Evolutionary conservation across 164 flowering plant genomes (phyloP).

Genomic region (Vitis labrusca): DNA sequence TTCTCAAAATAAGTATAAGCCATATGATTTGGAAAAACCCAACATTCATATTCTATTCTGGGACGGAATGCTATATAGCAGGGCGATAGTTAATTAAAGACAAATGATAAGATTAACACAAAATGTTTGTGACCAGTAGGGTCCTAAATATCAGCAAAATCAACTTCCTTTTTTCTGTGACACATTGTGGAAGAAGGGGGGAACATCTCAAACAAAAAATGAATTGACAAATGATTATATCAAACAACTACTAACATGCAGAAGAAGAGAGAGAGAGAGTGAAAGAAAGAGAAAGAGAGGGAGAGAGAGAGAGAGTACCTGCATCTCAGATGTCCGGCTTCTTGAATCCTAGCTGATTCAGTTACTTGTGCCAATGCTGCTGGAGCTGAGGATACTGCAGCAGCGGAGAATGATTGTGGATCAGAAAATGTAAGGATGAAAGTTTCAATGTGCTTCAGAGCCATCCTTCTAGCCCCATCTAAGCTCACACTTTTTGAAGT

Average conservation of each 20-base stretch:
- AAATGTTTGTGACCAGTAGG: too few relatives aligned
- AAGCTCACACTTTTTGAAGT: conserved; percentile 66
- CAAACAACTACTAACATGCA: background rate
- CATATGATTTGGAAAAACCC: too few relatives aligned
- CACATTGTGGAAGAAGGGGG: too few relatives aligned
- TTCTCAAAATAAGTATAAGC: too few relatives aligned
- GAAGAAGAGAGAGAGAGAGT: conserved; percentile 1
- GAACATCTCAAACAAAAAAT: background rate
- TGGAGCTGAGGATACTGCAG: conserved; percentile 81
- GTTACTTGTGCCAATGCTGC: conserved; percentile 77
- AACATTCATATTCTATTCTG: too few relatives aligned
- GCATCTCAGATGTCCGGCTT: conserved; percentile 98
- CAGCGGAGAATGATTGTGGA: conserved; percentile 73
- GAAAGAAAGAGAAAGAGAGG: background rate
- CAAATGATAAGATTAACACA: too few relatives aligned
- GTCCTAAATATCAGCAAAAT: too few relatives aligned
- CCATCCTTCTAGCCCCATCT: conserved; percentile 83
- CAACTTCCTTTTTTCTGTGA: too few relatives aligned
- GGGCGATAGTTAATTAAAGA: too few relatives aligned
- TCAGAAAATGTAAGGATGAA: conserved; percentile 74
- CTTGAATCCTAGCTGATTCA: conserved; percentile 83
- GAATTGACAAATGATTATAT: background rate
- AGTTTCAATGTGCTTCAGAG: conserved; percentile 80
- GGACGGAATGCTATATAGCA: too few relatives aligned
- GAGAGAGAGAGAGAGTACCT: conserved; percentile 45